Conservation (phyloP, 495 filamentous ascomycete genomes). For the Polyplosphaeria fusca region DNA sequence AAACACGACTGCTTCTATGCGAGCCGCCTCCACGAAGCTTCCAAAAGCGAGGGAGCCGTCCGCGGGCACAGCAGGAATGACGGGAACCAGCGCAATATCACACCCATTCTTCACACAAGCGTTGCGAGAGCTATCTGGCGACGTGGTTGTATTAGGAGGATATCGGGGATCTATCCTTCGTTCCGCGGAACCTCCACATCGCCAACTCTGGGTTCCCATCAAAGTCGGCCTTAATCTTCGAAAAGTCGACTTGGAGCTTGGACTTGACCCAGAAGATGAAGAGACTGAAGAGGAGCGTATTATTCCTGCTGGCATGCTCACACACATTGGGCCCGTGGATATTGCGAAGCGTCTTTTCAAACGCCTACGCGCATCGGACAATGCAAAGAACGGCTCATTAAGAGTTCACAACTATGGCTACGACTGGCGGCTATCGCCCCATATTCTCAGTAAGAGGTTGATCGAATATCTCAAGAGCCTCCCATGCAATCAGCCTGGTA, state of each 20-base stretch:
- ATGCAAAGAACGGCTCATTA: constrained; percentile 65
- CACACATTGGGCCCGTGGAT: constrained; percentile 88
- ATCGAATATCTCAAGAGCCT: constrained; percentile 69
- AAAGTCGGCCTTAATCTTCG: constrained; percentile 91
- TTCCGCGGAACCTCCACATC: constrained; percentile 75
- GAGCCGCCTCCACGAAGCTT: background rate
- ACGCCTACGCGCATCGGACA: constrained; percentile 67
- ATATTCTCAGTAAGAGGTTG: constrained; percentile 66
- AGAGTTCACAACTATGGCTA: constrained; percentile 90
- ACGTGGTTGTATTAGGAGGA: constrained; percentile 85
- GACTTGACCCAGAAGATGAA: constrained; percentile 78
- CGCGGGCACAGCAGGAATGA: constrained; percentile 18
- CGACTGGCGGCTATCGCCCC: constrained; percentile 89
- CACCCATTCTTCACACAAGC: constrained; percentile 61
- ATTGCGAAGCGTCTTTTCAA: constrained; percentile 81
- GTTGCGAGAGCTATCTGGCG: constrained; percentile 69
- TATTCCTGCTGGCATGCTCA: constrained; percentile 79
- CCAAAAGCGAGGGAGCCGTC: constrained; percentile 7
- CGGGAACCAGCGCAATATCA: constrained; percentile 34
- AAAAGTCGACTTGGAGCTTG: constrained; percentile 88
- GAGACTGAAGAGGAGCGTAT: constrained; percentile 78
- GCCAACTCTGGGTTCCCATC: constrained; percentile 88
- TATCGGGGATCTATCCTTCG: constrained; percentile 87
- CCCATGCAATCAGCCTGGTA: constrained; percentile 63
- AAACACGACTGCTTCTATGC: background rate